Conservation (phyloP, 306 rosid genomes). For the Canavalia gladiata region DNA sequence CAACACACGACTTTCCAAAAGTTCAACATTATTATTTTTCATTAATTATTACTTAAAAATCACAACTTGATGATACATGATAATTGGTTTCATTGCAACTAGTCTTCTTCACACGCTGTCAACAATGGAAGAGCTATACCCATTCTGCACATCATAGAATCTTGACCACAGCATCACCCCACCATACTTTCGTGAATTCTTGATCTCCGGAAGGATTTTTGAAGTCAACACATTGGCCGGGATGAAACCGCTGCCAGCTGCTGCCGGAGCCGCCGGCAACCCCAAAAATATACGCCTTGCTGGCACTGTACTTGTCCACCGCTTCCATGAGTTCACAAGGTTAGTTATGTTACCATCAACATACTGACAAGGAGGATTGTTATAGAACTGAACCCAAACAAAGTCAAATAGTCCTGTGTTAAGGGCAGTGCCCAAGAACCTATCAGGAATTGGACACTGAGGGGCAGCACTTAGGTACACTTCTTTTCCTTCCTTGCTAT, state of each 20-base stretch:
- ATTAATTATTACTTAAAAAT: background rate
- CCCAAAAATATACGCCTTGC: conserved; percentile 64
- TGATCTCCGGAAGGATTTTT: conserved; percentile 65
- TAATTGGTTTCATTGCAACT: conserved; percentile 8
- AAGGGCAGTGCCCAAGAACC: conserved; percentile 58
- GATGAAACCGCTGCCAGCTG: conserved; percentile 73
- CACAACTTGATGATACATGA: conserved; percentile 31
- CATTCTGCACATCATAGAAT: conserved; percentile 59
- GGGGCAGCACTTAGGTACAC: conserved; percentile 80
- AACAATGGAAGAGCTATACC: conserved; percentile 62
- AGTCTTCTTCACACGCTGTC: conserved; percentile 55
- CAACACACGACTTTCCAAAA: conserved; percentile 1
- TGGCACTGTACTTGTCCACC: conserved; percentile 58
- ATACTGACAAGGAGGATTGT: conserved; percentile 59
- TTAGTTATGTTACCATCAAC: conserved; percentile 57
- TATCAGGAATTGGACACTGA: conserved; percentile 85
- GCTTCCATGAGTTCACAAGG: conserved; percentile 67
- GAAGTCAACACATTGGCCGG: conserved; percentile 64
- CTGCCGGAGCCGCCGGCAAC: conserved; percentile 64
- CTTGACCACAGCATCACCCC: conserved; percentile 89
- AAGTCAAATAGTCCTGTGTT: conserved; percentile 68
- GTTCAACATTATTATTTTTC: background rate
- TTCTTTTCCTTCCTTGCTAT: conserved; percentile 24
- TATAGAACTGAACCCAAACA: conserved; percentile 72
- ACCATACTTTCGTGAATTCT: conserved; percentile 65